phyloP scores from a whole-genome alignment of 2,329 filamentous ascomycete species.

The Fusarium hainanense region DNA sequence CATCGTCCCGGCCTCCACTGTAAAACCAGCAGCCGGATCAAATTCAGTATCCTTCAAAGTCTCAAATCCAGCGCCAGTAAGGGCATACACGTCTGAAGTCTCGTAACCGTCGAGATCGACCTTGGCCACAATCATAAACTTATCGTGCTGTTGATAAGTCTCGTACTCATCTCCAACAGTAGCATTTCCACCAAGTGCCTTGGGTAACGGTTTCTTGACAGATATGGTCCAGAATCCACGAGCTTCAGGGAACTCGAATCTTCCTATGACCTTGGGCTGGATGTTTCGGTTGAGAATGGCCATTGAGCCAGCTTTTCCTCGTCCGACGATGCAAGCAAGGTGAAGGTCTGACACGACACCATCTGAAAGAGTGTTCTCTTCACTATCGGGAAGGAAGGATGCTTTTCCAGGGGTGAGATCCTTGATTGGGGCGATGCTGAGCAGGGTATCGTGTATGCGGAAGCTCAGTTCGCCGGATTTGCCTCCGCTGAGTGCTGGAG shows the following conservation, averaged over 20 bases:
- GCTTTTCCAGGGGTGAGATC: slow-evolving; percentile 77
- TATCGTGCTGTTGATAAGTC: slow-evolving; percentile 73
- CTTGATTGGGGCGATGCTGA: slow-evolving; percentile 82
- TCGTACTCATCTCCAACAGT: slow-evolving; percentile 67
- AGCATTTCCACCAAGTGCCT: slow-evolving; percentile 63
- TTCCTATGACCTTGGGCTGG: slow-evolving; percentile 75
- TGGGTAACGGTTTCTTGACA: slow-evolving; percentile 74
- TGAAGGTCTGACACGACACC: slow-evolving; percentile 68
- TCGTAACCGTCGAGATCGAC: slow-evolving; percentile 75
- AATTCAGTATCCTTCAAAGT: slow-evolving; percentile 87
- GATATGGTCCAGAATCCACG: slow-evolving; percentile 84
- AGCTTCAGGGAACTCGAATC: slow-evolving; percentile 78
- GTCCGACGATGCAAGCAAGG: slow-evolving; percentile 70
- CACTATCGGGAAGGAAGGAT: slow-evolving; percentile 55
- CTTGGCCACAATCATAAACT: slow-evolving; percentile 86
- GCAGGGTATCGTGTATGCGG: slow-evolving; percentile 78
- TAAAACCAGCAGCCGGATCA: slow-evolving; percentile 87
- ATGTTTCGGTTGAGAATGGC: slow-evolving; percentile 83
- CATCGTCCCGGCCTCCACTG: slow-evolving; percentile 86
- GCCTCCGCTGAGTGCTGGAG: slow-evolving; percentile 53
- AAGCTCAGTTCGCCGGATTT: slow-evolving; percentile 77
- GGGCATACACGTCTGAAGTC: slow-evolving; percentile 80
- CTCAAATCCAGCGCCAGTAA: slow-evolving; percentile 79
- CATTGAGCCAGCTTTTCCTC: slow-evolving; percentile 74
- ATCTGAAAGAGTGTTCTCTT: slow-evolving; percentile 55